Conservation (phyloP, 768 basidiomycete genomes). For the Trametes coccinea region DNA sequence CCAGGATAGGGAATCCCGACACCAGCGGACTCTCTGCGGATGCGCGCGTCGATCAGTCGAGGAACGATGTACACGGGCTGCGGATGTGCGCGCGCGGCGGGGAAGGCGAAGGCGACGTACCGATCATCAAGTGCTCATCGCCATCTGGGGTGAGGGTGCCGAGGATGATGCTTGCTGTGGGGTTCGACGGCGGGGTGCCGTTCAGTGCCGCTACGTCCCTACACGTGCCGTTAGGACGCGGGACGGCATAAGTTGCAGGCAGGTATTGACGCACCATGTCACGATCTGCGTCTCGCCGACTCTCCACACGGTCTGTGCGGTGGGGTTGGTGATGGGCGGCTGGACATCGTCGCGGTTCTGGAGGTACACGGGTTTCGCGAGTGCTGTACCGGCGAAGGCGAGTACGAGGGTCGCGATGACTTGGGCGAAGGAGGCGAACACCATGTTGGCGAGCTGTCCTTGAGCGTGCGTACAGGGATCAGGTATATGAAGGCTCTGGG, state of each 20-base stretch:
- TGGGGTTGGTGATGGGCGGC: slow-evolving; percentile 47
- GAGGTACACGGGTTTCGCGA: slow-evolving; percentile 17
- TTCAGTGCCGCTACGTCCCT: slow-evolving; percentile 34
- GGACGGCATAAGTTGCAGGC: neutral
- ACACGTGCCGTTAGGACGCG: neutral
- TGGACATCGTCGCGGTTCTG: slow-evolving; percentile 22
- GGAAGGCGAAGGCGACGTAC: slow-evolving; percentile 38
- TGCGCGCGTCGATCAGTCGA: neutral
- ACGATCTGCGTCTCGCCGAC: slow-evolving; percentile 40
- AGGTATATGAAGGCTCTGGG: neutral
- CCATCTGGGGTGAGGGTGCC: slow-evolving; percentile 38
- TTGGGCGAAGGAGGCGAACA: slow-evolving; percentile 7
- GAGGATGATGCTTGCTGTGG: slow-evolving; percentile 43
- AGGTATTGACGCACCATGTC: slow-evolving; percentile 38
- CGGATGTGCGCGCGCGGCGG: neutral
- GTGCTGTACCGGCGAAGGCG: slow-evolving; percentile 3
- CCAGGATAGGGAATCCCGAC: slow-evolving; percentile 38
- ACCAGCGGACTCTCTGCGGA: slow-evolving; percentile 45
- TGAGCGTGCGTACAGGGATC: neutral
- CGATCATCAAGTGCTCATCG: slow-evolving; percentile 49
- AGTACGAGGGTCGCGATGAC: slow-evolving; percentile 1
- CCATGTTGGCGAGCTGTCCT: neutral
- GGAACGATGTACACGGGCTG: neutral
- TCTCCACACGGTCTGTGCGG: slow-evolving; percentile 37
- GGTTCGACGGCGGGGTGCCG: slow-evolving; percentile 35